Evolutionary conservation across 495 filamentous ascomycete genomes (phyloP).

Genomic region (Copromyces sp.): DNA sequence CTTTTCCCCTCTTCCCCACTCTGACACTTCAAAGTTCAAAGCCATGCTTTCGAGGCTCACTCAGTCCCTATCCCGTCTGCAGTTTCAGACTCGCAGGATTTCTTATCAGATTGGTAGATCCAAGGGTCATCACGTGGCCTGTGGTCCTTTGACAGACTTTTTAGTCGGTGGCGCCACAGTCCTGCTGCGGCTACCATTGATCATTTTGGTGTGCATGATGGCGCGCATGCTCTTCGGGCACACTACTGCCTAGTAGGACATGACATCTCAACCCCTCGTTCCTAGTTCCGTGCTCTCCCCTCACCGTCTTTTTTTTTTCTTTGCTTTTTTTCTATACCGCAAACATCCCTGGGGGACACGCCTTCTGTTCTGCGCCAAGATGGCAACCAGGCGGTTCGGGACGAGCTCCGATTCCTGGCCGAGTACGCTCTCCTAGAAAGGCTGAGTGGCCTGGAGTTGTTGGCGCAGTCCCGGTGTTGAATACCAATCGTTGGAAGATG

Average conservation of each 20-base stretch:
- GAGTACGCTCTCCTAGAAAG: not conserved
- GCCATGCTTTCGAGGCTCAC: not conserved
- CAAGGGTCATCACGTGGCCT: not conserved
- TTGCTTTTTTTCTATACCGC: not conserved
- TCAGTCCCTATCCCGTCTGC: not conserved
- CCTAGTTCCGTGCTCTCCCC: not conserved
- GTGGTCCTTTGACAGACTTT: not conserved
- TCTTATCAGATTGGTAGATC: not conserved
- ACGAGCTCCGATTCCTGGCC: not conserved
- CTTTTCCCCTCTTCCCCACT: not conserved
- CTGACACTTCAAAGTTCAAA: not conserved
- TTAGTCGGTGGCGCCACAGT: not conserved
- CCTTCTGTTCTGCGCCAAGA: not conserved
- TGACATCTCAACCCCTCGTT: not conserved
- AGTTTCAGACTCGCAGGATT: not conserved
- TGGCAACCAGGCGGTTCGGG: not conserved
- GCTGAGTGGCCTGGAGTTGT: not conserved
- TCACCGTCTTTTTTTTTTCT: not conserved
- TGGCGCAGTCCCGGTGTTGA: not conserved
- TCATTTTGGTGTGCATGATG: not conserved
- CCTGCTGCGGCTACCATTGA: not conserved
- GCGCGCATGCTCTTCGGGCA: not conserved
- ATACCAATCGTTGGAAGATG: not conserved
- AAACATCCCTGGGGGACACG: not conserved
- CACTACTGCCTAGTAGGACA: not conserved